Evolutionary conservation across 768 basidiomycete species (phyloP), one percentile per base, ranked within the genome.

Genomic region (Tephrocybe rancida): DNA sequence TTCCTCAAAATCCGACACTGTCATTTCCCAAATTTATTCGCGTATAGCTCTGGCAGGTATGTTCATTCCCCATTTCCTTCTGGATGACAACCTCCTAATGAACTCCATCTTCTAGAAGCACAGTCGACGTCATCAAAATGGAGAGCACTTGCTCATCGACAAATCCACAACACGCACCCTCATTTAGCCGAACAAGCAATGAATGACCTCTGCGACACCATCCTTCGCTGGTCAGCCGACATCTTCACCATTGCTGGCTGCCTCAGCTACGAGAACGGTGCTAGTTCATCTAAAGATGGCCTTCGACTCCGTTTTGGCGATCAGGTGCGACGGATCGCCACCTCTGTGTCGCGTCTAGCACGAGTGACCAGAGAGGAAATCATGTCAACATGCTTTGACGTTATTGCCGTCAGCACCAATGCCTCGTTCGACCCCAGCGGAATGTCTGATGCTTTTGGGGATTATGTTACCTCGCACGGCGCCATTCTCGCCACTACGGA

Each of bases 41-140:
- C 82, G 77, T 56, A 86, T 88, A 78, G 73, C 74, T 49, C 63
- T 75, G 18, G 70, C 72, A 48, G 84, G 85, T 84, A 57, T 48
- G 77, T 70, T 21, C 29, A 18, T 19, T 22, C 37, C 39, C 24
- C 29, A 7, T 48, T 29, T 22, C 42, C 22, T n/a, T n/a, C n/a
- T n/a, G n/a, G n/a, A 22, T 30, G 14, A 38, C n/a, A 6, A 52
- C 30, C 35, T 52, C 32, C 43, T 51, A 34, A 56, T 55, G 13
- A 57, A 45, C 39, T 50, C 14, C 51, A 58, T 42, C 38, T 49
- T 37, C 53, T 61, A 83, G 89, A 90, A 65, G 85, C 87, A 24
- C 89, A 92, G 65, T 87, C 89, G 3, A 87, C 84, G 0, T 87
- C 88, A 1, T 84, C 87, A 0, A 83, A 86, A 62, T 92, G 89